These are phyloP conservation scores for Lentinus brumalis DNA, from an alignment of 768 basidiomycete species.

Conservation along the genomic window DNA sequence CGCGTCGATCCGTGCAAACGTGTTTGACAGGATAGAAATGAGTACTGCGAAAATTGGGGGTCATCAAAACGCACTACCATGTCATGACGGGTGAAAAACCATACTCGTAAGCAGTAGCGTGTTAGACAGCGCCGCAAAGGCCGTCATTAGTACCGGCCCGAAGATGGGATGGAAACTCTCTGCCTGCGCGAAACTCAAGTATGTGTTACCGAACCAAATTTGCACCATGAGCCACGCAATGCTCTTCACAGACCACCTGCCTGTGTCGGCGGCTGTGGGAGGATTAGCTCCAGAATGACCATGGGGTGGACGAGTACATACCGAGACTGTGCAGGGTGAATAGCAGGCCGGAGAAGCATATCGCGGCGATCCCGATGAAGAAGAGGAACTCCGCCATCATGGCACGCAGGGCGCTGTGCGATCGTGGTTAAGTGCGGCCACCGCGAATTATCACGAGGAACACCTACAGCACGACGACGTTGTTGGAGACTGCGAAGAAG, in stretches of 20 bases:
- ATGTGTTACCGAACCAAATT: conserved; percentile 85
- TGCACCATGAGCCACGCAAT: conserved; percentile 87
- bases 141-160: conserved; percentile 78
- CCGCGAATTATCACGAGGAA: not conserved
- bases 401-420: conserved; percentile 66
- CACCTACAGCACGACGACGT: conserved; percentile 74
- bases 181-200: conserved; percentile 49
- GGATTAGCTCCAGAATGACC: not conserved
- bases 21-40: conserved; percentile 90
- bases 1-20: conserved; percentile 75
- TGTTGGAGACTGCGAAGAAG: conserved; percentile 79
- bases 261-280: conserved; percentile 30
- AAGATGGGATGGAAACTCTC: conserved; percentile 56
- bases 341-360: conserved; percentile 80
- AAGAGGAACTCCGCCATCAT: conserved; percentile 82
- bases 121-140: conserved; percentile 77
- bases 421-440: too few species aligned
- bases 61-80: too few species aligned
- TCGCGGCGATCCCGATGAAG: conserved; percentile 75
- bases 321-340: conserved; percentile 58
- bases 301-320: conserved; percentile 16
- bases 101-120: conserved; percentile 80
- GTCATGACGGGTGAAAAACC: conserved; percentile 22
- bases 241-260: conserved; percentile 42
- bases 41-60: conserved; percentile 45